Base-by-base conservation (phyloP, 1,139 yeast genomes). In the Suhomyces bolitotheri region DNA sequence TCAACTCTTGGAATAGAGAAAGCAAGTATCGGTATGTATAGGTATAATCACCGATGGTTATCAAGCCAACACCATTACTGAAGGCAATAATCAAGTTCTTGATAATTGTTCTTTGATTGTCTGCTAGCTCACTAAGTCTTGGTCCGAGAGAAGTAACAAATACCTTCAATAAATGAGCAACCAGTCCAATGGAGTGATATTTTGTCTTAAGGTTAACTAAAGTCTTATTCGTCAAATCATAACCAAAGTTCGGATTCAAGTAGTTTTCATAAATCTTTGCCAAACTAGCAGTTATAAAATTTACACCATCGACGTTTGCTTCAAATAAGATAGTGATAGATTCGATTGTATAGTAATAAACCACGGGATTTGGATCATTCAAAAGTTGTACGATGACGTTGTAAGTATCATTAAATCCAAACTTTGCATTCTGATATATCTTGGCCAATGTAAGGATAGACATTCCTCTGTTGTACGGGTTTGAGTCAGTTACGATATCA, bases 341-440 rank as follows among this genome's bases (percentile, higher is more conserved):
- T 34, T 73, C 74, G 43, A 89, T 56, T 0, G 94, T 73, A 70
- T 87, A 83, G 39, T 76, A 73, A 53, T 86, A 89, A 10, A 92
- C 89, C 3, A 78, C 64, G 0, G 96, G 96, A 53, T 90, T 92
- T 0, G 96, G 94, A 58, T 90, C 97, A 24, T 65, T 65, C 3
- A 84, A 61, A 29, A 90, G 65, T 15, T 86, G 82, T 12, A 71
- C 58, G 7, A 82, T 55, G 4, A 87, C 78, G 25, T 80, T 80
- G 40, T 73, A 67, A 9, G 83, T 73, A 17, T 65, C 70, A 19
- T 44, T 49, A 33, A 64, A 64, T 1, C 71, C 71, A 19, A 46
- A 24, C 14, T 58, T 61, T 2, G 65, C 53, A 29, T 50, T 44
- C n/a, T 73, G 70, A 45, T 78, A 77, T 23, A 87, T 75, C 24